These are phyloP conservation scores for Smallanthus sonchifolius DNA, from an alignment of 129 eudicot species.

Conservation along the genomic window DNA sequence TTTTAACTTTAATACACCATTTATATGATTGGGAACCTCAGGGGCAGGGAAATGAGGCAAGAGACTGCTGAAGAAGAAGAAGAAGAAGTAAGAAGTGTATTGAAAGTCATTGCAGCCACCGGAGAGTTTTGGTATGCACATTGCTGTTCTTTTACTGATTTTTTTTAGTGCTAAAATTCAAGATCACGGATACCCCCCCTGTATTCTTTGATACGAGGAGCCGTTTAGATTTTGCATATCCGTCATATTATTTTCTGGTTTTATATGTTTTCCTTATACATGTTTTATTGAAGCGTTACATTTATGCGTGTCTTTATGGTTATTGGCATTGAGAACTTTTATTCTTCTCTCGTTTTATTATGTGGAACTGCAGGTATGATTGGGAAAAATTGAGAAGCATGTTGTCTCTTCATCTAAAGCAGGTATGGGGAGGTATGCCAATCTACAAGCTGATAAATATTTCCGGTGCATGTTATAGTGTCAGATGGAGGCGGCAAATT, in stretches of 20 bases:
- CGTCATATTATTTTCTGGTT: background rate
- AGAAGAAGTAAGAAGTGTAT: constrained; percentile 43
- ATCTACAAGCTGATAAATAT: constrained; percentile 1
- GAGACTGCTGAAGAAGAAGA: constrained; percentile 51
- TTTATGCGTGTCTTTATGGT: background rate
- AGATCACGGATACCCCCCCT: background rate
- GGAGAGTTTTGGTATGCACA: constrained; percentile 79
- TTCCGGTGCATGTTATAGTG: background rate
- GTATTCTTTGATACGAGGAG: background rate
- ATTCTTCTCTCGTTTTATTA: background rate
- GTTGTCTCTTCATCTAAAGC: constrained; percentile 71
- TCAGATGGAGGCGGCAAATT: background rate
- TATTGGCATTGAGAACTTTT: background rate
- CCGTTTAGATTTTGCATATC: background rate
- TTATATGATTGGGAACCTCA: constrained; percentile 17
- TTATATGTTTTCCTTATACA: background rate
- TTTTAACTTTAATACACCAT: background rate
- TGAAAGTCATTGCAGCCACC: constrained; percentile 70
- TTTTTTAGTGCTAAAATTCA: background rate
- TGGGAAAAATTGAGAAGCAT: constrained; percentile 78
- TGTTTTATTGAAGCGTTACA: background rate
- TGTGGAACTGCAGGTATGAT: constrained; percentile 52
- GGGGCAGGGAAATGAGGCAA: constrained; percentile 40
- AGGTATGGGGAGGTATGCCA: constrained; percentile 76
- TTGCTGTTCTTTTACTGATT: background rate